These are phyloP conservation scores for Paramecium biaurelia DNA, from an alignment of 73 alveolate genomes.

Conservation along the genomic window DNA sequence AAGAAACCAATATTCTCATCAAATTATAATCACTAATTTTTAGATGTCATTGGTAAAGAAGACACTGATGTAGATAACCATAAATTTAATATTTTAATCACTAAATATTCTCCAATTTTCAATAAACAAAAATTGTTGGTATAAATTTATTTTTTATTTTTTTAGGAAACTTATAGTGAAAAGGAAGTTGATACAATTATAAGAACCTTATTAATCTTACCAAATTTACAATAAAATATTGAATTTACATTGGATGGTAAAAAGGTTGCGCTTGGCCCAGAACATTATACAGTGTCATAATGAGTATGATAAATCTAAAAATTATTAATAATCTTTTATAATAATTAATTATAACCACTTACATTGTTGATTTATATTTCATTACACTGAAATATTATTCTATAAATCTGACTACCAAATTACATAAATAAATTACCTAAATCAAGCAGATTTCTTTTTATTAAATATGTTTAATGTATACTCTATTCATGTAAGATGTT, in stretches of 20 bases:
- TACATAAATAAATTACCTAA: too few species aligned
- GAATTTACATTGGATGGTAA: conserved; percentile 46
- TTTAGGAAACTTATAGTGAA: not conserved
- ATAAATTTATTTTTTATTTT: not conserved
- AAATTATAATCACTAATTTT: not conserved
- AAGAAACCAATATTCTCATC: conserved; percentile 62
- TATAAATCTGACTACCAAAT: too few species aligned
- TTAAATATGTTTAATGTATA: too few species aligned
- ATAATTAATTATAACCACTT: too few species aligned
- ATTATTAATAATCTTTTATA: not conserved
- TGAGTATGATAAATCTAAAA: not conserved
- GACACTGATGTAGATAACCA: conserved; percentile 20
- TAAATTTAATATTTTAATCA: conserved; percentile 11
- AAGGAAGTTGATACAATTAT: conserved; percentile 44
- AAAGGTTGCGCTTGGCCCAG: not conserved
- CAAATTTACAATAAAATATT: not conserved
- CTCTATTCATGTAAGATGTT: too few species aligned
- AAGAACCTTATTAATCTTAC: not conserved
- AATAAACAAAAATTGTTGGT: conserved; percentile 38
- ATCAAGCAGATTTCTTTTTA: too few species aligned
- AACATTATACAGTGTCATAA: not conserved
- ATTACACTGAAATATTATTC: too few species aligned
- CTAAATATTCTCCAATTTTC: not conserved
- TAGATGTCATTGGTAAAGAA: not conserved
- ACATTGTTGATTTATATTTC: too few species aligned